These are phyloP conservation scores for Alternaria arborescens DNA, from an alignment of 2,329 filamentous ascomycete genomes.

Conservation along the genomic window DNA sequence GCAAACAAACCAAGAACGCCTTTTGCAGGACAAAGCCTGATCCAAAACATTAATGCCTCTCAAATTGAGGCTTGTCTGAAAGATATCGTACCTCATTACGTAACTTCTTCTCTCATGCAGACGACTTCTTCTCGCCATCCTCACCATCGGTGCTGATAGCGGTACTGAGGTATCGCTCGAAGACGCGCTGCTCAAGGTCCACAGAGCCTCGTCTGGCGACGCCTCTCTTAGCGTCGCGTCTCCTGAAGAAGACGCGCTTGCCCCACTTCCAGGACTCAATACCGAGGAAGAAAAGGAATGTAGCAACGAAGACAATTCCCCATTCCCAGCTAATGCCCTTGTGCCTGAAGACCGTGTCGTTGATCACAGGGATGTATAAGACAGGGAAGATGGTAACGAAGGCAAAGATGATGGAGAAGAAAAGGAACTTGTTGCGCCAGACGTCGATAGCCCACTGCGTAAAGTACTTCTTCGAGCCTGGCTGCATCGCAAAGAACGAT, in stretches of 20 bases:
- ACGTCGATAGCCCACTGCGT: constrained; percentile 71
- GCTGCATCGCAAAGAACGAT: constrained; percentile 78
- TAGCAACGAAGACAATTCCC: constrained; percentile 71
- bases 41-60: constrained; percentile 7
- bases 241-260: constrained; percentile 61
- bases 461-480: constrained; percentile 64
- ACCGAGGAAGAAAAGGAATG: constrained; percentile 69
- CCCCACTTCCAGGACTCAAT: constrained; percentile 72
- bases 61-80: neutral
- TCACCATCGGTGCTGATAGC: constrained; percentile 42
- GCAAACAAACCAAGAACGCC: constrained; percentile 23
- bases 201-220: constrained; percentile 36
- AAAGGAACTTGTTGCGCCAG: constrained; percentile 74
- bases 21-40: constrained; percentile 5
- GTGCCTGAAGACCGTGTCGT: constrained; percentile 71
- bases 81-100: neutral
- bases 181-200: constrained; percentile 42
- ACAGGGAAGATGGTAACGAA: constrained; percentile 45
- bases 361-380: constrained; percentile 73
- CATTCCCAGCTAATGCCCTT: constrained; percentile 73
- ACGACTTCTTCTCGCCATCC: constrained; percentile 38
- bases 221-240: constrained; percentile 30
- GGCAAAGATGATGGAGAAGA: constrained; percentile 53
- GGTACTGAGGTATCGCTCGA: constrained; percentile 46
- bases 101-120: neutral